Base-by-base conservation (phyloP, 331 rosid species). In the Acacia pycnantha region DNA sequence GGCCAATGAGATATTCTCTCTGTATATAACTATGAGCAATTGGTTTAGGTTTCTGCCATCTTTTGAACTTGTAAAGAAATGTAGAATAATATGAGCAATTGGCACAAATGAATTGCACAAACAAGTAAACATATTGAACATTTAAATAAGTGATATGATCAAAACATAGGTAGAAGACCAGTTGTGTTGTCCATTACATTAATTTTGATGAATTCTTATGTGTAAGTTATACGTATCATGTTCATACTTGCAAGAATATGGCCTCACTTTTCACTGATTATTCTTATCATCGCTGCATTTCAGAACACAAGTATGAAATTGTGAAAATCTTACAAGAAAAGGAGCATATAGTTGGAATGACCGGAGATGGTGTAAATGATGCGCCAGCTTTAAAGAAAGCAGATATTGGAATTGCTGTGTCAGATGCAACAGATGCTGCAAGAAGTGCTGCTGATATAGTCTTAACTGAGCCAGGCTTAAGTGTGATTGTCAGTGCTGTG, bases 321-420 rank as follows among this genome's bases (percentile, higher is more conserved):
- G 92, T 90, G 62, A 92, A 89, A 79, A 92, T 89, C 78, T 88
- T 89, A 85, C 95, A 89, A 90, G 92, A 90, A 78, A 88, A 87
- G 84, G 56, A 89, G 67, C 94, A 90, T 76, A 88, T 90, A 29
- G 95, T 90, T 78, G 95, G 94, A 77, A 94, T 90, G 94, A 91
- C 95, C 12, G 94, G 98, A 80, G 93, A 92, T 77, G 97, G 95
- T 33, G 94, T 94, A 13, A 91, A 90, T 29, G 97, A 89, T 84
- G 97, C 92, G 1, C 96, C 95, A 7, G 97, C 96, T 81, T 80
- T 94, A 78, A 92, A 91, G 92, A 90, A 92, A 86, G 94, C 94
- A 67, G 94, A 89, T 78, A 88, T 94, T 72, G 92, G 94, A 83
- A 91, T 92, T 77, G 97, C 96, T 58, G 91, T 92, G 71, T 92